Base-by-base conservation (phyloP, 2,329 filamentous ascomycete species). In the Aspergillus fructus region DNA sequence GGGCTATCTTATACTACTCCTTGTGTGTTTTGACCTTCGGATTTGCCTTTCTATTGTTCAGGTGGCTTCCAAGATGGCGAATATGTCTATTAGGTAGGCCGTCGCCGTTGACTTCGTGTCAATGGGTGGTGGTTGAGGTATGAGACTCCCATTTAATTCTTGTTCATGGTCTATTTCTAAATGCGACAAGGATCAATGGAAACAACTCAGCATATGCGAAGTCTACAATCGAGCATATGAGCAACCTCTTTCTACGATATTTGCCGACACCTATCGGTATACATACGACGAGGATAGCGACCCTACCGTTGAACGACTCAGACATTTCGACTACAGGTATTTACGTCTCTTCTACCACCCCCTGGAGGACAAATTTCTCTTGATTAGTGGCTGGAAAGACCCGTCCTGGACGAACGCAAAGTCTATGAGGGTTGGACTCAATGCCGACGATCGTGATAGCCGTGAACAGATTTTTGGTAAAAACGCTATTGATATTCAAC, bases 301-400 rank as follows among this genome's bases (percentile, higher is more conserved):
- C 67, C 91, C 91, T 2, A 83, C 94, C 23, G 78, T 99, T 62
- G 81, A 84, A 15, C 79, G 88, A 59, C 81, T 99, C 17, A 86
- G 89, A 24, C 89, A 87, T 53, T 79, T 99, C 56, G 91, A 96
- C 68, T 99, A 97, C 74, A 88, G 94, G 63, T 97, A 99, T 70
- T 89, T 99, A 61, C 89, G 91, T 49, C 92, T 99, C 67, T 93
- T 89, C 70, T 97, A 90, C 70, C 91, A 99, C 68, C 92, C 93
- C 1, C 70, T 91, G 12, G 89, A 90, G 67, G 94, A 97, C 75
- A 94, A 89, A 74, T 97, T 97, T 64, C 79, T 93, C 27, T 81
- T 96, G 3, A 90, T 88, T 58, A 93, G 87, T 67, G 91, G 90
- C 33, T 99, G 94, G 94, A 96, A 96, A 73, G 94, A 99, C 68